phyloP scores from a whole-genome alignment of 2,329 filamentous ascomycete genomes.

The Ustulina deusta region DNA sequence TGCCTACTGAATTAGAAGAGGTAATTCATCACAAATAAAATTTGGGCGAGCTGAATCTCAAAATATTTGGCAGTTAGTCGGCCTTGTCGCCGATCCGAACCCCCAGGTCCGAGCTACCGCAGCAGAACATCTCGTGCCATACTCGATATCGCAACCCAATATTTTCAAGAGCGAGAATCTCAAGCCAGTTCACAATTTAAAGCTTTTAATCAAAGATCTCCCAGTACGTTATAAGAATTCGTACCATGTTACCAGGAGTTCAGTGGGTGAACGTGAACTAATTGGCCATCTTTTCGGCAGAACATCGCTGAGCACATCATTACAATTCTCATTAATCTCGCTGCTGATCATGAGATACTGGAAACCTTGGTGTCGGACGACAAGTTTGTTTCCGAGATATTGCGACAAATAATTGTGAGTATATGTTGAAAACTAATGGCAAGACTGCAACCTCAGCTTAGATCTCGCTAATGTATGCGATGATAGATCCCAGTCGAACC shows the following conservation, averaged over 20 bases:
- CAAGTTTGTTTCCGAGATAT: conserved; percentile 79
- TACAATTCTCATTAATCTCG: conserved; percentile 89
- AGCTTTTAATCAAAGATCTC: conserved; percentile 87
- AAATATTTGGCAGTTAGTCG: conserved; percentile 75
- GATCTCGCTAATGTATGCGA: conserved; percentile 35
- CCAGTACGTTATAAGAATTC: conserved; percentile 65
- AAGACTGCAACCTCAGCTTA: neutral
- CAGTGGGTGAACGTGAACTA: neutral
- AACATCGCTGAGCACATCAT: conserved; percentile 93
- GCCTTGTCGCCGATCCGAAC: conserved; percentile 92
- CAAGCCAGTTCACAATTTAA: conserved; percentile 85
- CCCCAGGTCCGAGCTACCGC: conserved; percentile 89
- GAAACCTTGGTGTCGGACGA: conserved; percentile 81
- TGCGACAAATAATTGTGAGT: conserved; percentile 80
- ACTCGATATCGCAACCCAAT: conserved; percentile 75
- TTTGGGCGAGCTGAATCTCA: conserved; percentile 27
- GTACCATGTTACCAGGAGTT: neutral
- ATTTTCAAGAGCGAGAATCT: conserved; percentile 88
- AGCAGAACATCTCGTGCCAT: conserved; percentile 87
- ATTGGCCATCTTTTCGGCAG: conserved; percentile 55
- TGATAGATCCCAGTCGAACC: conserved; percentile 77
- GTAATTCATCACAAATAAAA: conserved; percentile 48
- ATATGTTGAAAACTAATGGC: conserved; percentile 27
- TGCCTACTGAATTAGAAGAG: conserved; percentile 83
- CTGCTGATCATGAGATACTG: conserved; percentile 80